Evolutionary conservation across 116 monocot genomes (phyloP).

Genomic region (Iris pallida): DNA sequence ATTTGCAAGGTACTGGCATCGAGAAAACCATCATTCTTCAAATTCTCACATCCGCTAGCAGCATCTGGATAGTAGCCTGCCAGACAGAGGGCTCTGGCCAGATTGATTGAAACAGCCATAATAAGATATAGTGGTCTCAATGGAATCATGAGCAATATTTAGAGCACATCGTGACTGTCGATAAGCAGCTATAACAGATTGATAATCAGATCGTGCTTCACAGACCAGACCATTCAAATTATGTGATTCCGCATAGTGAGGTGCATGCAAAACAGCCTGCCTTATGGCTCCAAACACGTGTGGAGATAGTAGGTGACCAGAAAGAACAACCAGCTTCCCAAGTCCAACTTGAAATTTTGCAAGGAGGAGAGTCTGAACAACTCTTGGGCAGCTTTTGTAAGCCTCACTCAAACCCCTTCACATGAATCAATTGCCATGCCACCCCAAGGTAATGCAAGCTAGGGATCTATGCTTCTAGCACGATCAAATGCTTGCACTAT

Average conservation of each 20-base stretch:
- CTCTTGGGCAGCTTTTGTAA: constrained; percentile 77
- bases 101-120: constrained; percentile 71
- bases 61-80: constrained; percentile 66
- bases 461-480: constrained; percentile 89
- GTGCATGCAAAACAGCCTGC: constrained; percentile 80
- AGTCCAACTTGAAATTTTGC: too few relatives aligned
- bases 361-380: too few relatives aligned
- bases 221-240: constrained; percentile 80
- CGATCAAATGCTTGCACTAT: constrained; percentile 73
- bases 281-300: constrained; percentile 65
- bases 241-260: constrained; percentile 72
- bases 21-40: constrained; percentile 67
- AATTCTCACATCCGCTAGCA: constrained; percentile 58
- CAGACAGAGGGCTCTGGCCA: constrained; percentile 80
- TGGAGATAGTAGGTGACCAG: too few relatives aligned
- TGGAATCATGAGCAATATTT: constrained; percentile 10
- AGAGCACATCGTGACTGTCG: constrained; percentile 44
- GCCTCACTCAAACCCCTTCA: constrained; percentile 45
- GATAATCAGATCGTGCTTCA: constrained; percentile 68
- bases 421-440: constrained; percentile 55
- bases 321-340: too few relatives aligned
- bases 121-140: constrained; percentile 16
- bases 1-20: constrained; percentile 61
- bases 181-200: constrained; percentile 67
- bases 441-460: constrained; percentile 90